A percentile compares a stretch with the other conserved stretches of the same genome.
Conservation (phyloP, 371 early-diverging fungal genomes). For the Mitosporidium daphniae region DNA sequence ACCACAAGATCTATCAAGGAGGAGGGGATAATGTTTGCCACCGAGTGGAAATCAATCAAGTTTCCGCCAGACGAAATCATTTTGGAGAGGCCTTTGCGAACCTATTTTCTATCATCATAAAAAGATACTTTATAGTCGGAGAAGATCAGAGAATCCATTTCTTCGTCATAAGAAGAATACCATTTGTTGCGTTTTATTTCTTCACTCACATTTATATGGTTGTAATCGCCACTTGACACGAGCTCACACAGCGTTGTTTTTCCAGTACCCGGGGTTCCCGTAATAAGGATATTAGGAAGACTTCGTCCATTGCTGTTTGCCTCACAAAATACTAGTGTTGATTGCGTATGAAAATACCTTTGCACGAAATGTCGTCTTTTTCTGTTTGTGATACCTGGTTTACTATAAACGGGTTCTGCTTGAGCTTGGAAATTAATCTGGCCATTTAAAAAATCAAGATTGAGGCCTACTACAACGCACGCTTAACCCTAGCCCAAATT, state of each 20-base stretch:
- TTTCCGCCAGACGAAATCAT: constrained; percentile 30
- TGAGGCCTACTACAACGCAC: no score
- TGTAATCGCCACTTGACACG: constrained; percentile 15
- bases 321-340: no score
- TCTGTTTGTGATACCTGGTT: no score
- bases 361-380: no score
- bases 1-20: constrained; percentile 79
- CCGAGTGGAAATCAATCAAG: constrained; percentile 60
- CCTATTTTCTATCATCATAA: constrained; percentile 19
- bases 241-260: constrained; percentile 65
- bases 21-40: constrained; percentile 68
- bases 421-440: no score
- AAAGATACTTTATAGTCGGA: constrained; percentile 48
- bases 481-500: no score
- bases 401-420: no score
- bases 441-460: no score
- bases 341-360: no score
- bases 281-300: constrained; percentile 57
- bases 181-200: constrained; percentile 42
- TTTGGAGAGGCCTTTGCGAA: constrained; percentile 44
- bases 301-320: no score
- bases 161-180: constrained; percentile 45
- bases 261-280: constrained; percentile 89
- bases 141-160: constrained; percentile 49
- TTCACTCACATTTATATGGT: constrained; percentile 46